Conservation (phyloP, 1,284 basidiomycete genomes). For the Ustilago xerochloae region DNA sequence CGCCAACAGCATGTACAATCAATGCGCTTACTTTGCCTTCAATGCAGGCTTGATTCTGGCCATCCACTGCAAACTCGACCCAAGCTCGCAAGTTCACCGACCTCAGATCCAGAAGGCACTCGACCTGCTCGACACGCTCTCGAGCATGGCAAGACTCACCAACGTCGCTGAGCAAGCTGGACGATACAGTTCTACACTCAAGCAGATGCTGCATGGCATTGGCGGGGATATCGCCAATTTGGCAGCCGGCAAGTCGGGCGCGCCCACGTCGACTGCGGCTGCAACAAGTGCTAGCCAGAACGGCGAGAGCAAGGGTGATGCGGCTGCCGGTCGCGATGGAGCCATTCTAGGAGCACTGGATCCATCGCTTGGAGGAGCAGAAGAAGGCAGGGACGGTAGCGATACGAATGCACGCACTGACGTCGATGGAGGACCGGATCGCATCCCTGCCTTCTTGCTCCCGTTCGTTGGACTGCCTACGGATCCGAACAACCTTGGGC, state of each 20-base stretch:
- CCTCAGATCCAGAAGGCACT: slow-evolving; percentile 57
- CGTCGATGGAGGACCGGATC: slow-evolving; percentile 33
- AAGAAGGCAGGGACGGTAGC: slow-evolving; percentile 6
- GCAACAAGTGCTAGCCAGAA: slow-evolving; percentile 12
- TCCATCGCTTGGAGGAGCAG: slow-evolving; percentile 27
- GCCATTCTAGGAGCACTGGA: slow-evolving; percentile 29
- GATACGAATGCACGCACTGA: slow-evolving; percentile 19
- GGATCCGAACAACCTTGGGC: slow-evolving; percentile 39
- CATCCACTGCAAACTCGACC: slow-evolving; percentile 51
- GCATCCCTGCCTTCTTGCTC: slow-evolving; percentile 41
- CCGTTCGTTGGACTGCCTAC: slow-evolving; percentile 50
- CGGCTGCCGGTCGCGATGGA: slow-evolving; percentile 8
- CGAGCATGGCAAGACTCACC: slow-evolving; percentile 38
- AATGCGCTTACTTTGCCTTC: slow-evolving; percentile 54
- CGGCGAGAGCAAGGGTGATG: slow-evolving; percentile 9
- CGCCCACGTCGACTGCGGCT: slow-evolving; percentile 7
- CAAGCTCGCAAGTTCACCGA: slow-evolving; percentile 43
- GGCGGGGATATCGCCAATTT: slow-evolving; percentile 33
- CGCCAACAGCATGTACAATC: slow-evolving; percentile 50
- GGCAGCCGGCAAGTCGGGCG: slow-evolving; percentile 19
- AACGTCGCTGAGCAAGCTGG: slow-evolving; percentile 58
- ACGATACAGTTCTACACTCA: slow-evolving; percentile 54
- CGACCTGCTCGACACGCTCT: slow-evolving; percentile 44
- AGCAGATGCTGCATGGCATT: slow-evolving; percentile 49
- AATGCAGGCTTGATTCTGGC: slow-evolving; percentile 54